Evolutionary conservation across 2,329 filamentous ascomycete genomes (phyloP), one percentile per base, ranked within the genome.

Genomic region (Claviceps arundinis): DNA sequence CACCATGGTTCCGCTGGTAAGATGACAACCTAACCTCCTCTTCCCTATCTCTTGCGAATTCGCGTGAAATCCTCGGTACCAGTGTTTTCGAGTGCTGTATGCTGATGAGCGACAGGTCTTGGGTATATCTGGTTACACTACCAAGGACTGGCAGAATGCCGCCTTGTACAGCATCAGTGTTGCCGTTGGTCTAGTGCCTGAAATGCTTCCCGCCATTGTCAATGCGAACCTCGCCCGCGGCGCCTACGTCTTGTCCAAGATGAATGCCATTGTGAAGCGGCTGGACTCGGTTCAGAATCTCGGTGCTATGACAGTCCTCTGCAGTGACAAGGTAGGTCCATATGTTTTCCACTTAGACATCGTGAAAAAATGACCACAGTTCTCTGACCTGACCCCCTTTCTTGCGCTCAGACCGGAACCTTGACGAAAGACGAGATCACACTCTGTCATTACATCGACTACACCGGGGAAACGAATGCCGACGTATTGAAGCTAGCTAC

Each of bases 251-350:
- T 42, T 64, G 1, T 63, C 62, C 45, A 62, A 60, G 55, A 66
- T 68, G 59, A 65, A 66, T 58, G 62, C 65, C 40, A 61, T 71
- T 50, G 64, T 65, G 47, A 61, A 61, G 54, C 58, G 70, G 52
- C 62, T 62, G 37, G 59, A 64, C 53, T 61, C 60, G 9, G 60
- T 64, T 8, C 61, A 64, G 50, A 62, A 63, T 37, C 51, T 64
- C 1, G 62, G 61, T 9, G 61, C 62, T 37, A 64, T 64, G 60
- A 58, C 61, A 5, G 55, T 64, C 9, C 54, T 64, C 1, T 64
- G 62, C 52, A 63, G 62, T 47, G 61, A 64, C 45, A 64, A 64
- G 59, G 60, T 59, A 55, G 26, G 46, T n/a, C 9, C 1, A 19
- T 37, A 2, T 13, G 37, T 14, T 8, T 22, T 13, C 40, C 9